These are phyloP conservation scores for Cenchrus americanus DNA, from an alignment of 176 grass and related monocot genomes.

Conservation along the genomic window DNA sequence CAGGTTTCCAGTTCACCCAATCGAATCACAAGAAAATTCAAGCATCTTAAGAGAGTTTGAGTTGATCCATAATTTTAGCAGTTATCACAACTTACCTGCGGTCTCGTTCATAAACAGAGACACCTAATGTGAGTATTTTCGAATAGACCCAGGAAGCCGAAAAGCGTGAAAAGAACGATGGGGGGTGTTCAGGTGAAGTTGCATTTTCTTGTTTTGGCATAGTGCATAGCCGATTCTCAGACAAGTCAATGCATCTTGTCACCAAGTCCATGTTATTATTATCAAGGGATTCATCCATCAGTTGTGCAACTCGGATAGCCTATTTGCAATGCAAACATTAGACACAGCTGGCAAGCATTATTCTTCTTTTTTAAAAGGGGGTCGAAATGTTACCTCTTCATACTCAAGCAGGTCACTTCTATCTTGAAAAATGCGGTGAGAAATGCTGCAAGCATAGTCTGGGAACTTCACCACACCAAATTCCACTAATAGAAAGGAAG, in stretches of 20 bases:
- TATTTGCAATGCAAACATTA: slow-evolving; percentile 45
- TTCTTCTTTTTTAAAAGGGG: slow-evolving; percentile 18
- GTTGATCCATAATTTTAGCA: slow-evolving; percentile 4
- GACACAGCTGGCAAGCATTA: background rate
- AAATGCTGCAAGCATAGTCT: slow-evolving; percentile 68
- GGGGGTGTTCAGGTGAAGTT: slow-evolving; percentile 39
- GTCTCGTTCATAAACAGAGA: slow-evolving; percentile 78
- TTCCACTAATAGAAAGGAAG: slow-evolving; percentile 88
- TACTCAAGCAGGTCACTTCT: slow-evolving; percentile 75
- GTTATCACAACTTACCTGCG: slow-evolving; percentile 56
- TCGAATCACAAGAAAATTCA: background rate
- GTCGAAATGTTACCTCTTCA: slow-evolving; percentile 66
- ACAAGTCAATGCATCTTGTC: slow-evolving; percentile 78
- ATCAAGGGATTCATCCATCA: slow-evolving; percentile 90
- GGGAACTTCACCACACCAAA: slow-evolving; percentile 85
- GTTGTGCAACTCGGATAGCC: slow-evolving; percentile 92
- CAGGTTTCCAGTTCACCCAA: slow-evolving; percentile 30
- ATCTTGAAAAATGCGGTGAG: slow-evolving; percentile 65
- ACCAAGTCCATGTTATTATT: slow-evolving; percentile 69
- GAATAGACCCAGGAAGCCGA: slow-evolving; percentile 80
- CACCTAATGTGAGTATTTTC: slow-evolving; percentile 82
- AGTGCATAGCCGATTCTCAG: slow-evolving; percentile 59
- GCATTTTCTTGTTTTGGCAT: slow-evolving; percentile 48
- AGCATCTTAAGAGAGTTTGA: slow-evolving; percentile 5
- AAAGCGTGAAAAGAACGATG: slow-evolving; percentile 80